Conservation (phyloP, 805 yeast species). For the Metschnikowia anglica region DNA sequence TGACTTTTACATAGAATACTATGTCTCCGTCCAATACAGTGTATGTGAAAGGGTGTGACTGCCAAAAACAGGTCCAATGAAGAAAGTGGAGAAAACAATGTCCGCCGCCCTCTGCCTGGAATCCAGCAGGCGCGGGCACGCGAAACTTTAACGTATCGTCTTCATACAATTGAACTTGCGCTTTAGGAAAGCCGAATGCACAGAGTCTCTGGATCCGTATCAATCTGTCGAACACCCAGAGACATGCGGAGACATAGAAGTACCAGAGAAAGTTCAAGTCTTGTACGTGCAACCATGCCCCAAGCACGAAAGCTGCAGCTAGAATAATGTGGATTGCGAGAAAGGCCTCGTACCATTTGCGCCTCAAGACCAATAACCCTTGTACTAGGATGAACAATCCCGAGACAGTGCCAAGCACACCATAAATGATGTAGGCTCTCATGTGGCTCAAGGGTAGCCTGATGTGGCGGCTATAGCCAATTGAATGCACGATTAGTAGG, state of each 20-base stretch:
- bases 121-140: slow-evolving; percentile 51
- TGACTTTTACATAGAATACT: slow-evolving; percentile 33
- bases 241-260: slow-evolving; percentile 18
- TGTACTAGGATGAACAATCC: slow-evolving; percentile 47
- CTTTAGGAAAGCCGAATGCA: slow-evolving; percentile 60
- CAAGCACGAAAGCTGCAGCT: slow-evolving; percentile 45
- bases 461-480: slow-evolving; percentile 14
- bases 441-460: slow-evolving; percentile 1
- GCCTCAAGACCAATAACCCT: slow-evolving; percentile 45
- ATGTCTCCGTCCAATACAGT: slow-evolving; percentile 20
- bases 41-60: slow-evolving; percentile 67
- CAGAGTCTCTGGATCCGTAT: slow-evolving; percentile 54
- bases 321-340: slow-evolving; percentile 33
- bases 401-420: slow-evolving; percentile 43
- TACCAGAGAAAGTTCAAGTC: slow-evolving; percentile 26
- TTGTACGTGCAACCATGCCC: slow-evolving; percentile 48
- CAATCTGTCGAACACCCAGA: slow-evolving; percentile 36
- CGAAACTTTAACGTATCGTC: slow-evolving; percentile 50
- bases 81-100: slow-evolving; percentile 58
- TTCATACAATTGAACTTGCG: slow-evolving; percentile 41
- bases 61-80: slow-evolving; percentile 50
- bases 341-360: slow-evolving; percentile 47
- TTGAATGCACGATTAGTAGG: slow-evolving; percentile 45
- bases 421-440: slow-evolving; percentile 29
- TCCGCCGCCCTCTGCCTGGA: slow-evolving; percentile 61